phyloP scores from a whole-genome alignment of 2,329 filamentous ascomycete genomes.

The Ophiostoma sp. region DNA sequence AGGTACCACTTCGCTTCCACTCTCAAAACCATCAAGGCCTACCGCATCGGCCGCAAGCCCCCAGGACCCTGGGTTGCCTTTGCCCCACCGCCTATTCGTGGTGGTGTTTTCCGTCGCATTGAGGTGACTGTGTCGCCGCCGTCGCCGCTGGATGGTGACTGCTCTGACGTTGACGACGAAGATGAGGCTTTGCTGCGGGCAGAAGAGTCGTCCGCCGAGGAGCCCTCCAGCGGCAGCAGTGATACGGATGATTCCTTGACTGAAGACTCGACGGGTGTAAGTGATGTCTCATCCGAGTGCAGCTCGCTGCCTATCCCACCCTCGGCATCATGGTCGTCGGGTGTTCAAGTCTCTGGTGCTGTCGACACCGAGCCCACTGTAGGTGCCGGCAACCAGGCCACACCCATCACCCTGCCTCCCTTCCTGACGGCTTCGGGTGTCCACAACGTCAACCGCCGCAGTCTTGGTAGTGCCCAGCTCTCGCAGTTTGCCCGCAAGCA shows the following conservation, averaged over 20 bases:
- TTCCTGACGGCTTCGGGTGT: constrained; percentile 21
- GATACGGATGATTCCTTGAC: constrained; percentile 20
- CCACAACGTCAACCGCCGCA: constrained; percentile 19
- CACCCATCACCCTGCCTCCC: constrained; percentile 2
- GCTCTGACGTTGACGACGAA: not conserved
- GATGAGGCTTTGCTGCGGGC: constrained; percentile 15
- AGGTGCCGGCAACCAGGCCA: not conserved
- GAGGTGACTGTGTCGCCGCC: constrained; percentile 15
- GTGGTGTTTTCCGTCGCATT: constrained; percentile 27
- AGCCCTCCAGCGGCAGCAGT: constrained; percentile 14
- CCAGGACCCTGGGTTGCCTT: constrained; percentile 55
- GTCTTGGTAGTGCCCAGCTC: constrained; percentile 14
- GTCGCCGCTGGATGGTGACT: constrained; percentile 8
- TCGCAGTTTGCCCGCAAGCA: constrained; percentile 11
- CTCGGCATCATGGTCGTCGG: constrained; percentile 2
- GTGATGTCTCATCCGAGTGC: constrained; percentile 23
- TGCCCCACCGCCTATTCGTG: constrained; percentile 56
- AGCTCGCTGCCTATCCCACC: constrained; percentile 1
- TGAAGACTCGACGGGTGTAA: constrained; percentile 14
- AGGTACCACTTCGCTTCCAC: constrained; percentile 60
- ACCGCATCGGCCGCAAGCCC: constrained; percentile 59
- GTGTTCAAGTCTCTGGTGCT: not conserved
- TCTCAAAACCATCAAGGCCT: constrained; percentile 58
- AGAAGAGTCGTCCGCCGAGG: constrained; percentile 11
- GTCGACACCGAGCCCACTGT: not conserved